These are phyloP conservation scores for Hyphopichia buzzinii DNA, from an alignment of 1,139 yeast species.

Conservation along the genomic window DNA sequence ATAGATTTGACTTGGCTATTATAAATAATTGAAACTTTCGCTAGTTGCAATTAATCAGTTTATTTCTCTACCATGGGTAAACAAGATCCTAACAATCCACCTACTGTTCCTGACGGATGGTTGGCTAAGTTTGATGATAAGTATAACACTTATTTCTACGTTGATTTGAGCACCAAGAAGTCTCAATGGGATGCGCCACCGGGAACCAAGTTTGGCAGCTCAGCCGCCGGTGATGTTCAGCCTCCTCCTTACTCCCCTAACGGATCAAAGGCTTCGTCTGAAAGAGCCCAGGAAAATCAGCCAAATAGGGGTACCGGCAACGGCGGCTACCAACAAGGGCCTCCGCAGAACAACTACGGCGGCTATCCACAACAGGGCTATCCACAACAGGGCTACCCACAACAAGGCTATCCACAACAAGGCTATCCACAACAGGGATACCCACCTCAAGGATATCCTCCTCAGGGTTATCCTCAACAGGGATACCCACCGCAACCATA, in stretches of 20 bases:
- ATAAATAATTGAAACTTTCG: no score
- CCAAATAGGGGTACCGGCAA: slow-evolving; percentile 6
- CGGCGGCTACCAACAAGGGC: slow-evolving; percentile 8
- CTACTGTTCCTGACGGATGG: slow-evolving; percentile 79
- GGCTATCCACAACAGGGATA: slow-evolving; percentile 15
- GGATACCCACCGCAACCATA: slow-evolving; percentile 16
- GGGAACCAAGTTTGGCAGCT: slow-evolving; percentile 45
- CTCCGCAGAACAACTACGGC: slow-evolving; percentile 14
- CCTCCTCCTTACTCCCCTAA: slow-evolving; percentile 36
- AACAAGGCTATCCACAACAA: no score
- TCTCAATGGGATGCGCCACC: slow-evolving; percentile 91
- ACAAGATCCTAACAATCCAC: slow-evolving; percentile 35
- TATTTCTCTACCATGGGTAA: background rate
- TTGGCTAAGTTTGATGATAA: slow-evolving; percentile 79
- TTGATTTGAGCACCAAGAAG: slow-evolving; percentile 63
- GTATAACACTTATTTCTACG: slow-evolving; percentile 77
- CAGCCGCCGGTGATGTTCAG: slow-evolving; percentile 21
- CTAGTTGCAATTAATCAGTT: no score
- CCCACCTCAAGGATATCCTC: slow-evolving; percentile 17
- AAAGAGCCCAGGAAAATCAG: background rate
- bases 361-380: slow-evolving; percentile 18
- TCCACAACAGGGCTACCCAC: slow-evolving; percentile 13
- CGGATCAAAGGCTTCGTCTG: slow-evolving; percentile 4
- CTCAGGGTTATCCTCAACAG: slow-evolving; percentile 11
- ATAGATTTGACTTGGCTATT: no score